Base-by-base conservation (phyloP, 2,329 filamentous ascomycete species). In the Talaromyces sp. region DNA sequence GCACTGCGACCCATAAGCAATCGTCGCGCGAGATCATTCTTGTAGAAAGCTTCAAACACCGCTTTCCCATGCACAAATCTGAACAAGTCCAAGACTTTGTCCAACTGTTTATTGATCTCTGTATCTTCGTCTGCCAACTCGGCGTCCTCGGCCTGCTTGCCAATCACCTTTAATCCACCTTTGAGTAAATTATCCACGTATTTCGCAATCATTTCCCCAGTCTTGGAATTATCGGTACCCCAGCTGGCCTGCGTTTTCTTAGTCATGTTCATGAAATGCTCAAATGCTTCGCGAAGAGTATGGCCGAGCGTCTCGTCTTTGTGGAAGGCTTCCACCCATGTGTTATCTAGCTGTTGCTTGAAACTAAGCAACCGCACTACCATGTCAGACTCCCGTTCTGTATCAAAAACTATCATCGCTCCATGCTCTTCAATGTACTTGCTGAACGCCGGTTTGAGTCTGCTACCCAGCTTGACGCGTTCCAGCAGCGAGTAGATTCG, bases 11-110 rank as follows among this genome's bases (percentile, higher is more conserved):
- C 89, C 91, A 98, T 93, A 61, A 99, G 83, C 46, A 99, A 79
- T 54, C 95, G 86, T 16, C 93, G 86, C 0, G 96, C 93, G 58
- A 99, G 83, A 72, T 98, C 95, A 71, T 95, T 96, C 81, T 99
- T 99, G 84, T 99, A 99, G 74, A 99, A 99, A 1, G 95, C 93
- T 74, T 99, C 95, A 66, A 99, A 99, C 0, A 97, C 91, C 61
- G 96, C 93, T 75, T 99, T 99, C 67, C 95, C 95, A 72, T 98
- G 89, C 37, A 99, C 91, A 75, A 98, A 98, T 5, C 96, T 87
- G 83, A 99, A 99, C 4, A 99, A 82, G 74, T 98, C 93, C 2
- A 99, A 81, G 0, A 91, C 93, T 72, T 96, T 90, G 69, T 99
- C 93, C 11, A 99, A 83, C 73, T 98, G 95, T 40, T 89, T 86